A percentile compares a stretch with the other conserved stretches of the same genome.
These are phyloP conservation scores for Musa itinerans DNA, from an alignment of 176 grass and related monocot species.

Conservation along the genomic window DNA sequence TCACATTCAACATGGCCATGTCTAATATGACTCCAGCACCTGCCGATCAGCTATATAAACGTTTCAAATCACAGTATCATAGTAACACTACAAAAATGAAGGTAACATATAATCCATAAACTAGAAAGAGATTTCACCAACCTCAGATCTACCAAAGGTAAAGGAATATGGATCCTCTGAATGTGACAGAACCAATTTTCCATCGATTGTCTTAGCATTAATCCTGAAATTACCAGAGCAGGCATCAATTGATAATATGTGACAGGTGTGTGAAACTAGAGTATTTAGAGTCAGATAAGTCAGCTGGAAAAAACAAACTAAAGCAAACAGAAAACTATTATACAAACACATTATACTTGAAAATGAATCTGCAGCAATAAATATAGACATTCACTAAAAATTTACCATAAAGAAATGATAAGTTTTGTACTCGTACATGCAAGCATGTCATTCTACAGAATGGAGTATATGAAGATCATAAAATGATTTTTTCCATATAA, in stretches of 20 bases:
- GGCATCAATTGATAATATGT: neutral
- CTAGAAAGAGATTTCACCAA: conserved; percentile 29
- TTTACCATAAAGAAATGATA: no score
- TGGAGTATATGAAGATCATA: no score
- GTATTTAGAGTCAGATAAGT: no score
- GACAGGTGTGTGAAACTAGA: no score
- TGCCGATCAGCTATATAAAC: neutral
- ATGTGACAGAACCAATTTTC: conserved; percentile 53
- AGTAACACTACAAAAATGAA: neutral
- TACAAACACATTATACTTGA: no score
- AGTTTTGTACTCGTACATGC: neutral
- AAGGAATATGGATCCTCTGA: conserved; percentile 74
- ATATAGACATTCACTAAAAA: no score
- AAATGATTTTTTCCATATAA: no score
- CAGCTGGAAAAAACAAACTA: no score
- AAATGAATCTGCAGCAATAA: no score
- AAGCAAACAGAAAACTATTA: no score
- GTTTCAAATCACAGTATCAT: neutral
- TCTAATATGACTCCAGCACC: neutral
- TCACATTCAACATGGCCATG: neutral
- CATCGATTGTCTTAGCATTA: conserved; percentile 63
- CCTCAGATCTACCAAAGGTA: conserved; percentile 92
- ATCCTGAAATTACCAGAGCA: conserved; percentile 48
- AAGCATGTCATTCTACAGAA: neutral
- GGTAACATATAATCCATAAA: neutral